Conservation (phyloP, 192 early-diverging fungal genomes). For the Backusella psychrophila region DNA sequence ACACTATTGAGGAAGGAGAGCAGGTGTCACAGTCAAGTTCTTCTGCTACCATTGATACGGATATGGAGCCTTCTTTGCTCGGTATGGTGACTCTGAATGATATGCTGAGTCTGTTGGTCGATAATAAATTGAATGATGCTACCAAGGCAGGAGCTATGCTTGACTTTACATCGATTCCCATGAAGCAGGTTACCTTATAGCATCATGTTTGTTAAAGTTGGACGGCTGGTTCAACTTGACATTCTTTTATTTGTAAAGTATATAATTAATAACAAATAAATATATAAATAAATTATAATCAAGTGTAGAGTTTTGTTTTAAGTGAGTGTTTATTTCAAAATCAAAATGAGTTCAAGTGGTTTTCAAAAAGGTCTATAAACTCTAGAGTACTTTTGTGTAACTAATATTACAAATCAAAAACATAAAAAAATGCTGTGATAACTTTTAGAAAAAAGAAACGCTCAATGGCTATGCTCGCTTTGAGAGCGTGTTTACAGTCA, state of each 20-base stretch:
- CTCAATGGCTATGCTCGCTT: too few species aligned
- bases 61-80: background rate
- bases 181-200: background rate
- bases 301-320: too few species aligned
- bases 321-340: too few species aligned
- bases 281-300: background rate
- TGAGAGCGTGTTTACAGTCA: too few species aligned
- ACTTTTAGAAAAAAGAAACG: too few species aligned
- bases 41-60: background rate
- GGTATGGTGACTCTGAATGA: background rate
- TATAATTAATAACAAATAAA: background rate
- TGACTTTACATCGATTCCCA: background rate
- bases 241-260: background rate
- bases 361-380: too few species aligned
- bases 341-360: too few species aligned
- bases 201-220: background rate
- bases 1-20: background rate
- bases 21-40: background rate
- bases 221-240: too few species aligned
- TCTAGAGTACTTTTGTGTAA: too few species aligned
- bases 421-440: too few species aligned
- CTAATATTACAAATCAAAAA: too few species aligned
- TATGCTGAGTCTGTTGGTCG: background rate
- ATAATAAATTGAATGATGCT: background rate
- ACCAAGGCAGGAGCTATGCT: background rate